Percentiles rank a stretch among this genome's conserved stretches.
These are phyloP conservation scores for Colletotrichum siamense DNA, from an alignment of 2,329 filamentous ascomycete species.

Conservation along the genomic window DNA sequence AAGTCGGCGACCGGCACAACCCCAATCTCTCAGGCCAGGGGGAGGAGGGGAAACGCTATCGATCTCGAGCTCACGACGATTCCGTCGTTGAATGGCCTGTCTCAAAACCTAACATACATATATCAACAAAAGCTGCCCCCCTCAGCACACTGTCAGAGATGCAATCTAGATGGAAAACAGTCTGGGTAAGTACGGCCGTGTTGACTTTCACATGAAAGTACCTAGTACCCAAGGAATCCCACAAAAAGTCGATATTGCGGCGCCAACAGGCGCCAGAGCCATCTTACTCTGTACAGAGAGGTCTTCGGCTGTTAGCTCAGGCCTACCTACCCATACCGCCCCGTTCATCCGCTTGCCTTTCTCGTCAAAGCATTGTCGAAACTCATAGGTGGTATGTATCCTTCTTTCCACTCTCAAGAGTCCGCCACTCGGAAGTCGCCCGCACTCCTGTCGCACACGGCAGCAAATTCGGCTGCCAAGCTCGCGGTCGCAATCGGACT, in stretches of 20 bases:
- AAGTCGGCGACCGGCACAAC: background rate
- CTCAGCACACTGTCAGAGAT: background rate
- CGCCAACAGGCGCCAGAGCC: background rate
- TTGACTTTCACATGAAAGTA: background rate
- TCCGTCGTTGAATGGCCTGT: background rate
- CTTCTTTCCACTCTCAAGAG: background rate
- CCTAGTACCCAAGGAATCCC: background rate
- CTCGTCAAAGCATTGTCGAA: background rate
- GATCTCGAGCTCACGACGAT: background rate
- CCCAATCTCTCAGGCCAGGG: background rate
- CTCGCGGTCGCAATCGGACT: background rate
- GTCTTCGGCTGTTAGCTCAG: background rate
- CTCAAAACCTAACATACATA: background rate
- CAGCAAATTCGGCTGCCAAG: background rate
- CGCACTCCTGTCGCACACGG: background rate
- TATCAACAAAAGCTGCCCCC: background rate
- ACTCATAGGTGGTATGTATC: background rate
- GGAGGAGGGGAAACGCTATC: background rate
- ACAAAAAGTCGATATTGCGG: background rate
- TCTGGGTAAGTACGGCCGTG: background rate
- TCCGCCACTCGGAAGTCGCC: background rate
- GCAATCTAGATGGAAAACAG: background rate
- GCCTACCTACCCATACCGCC: background rate
- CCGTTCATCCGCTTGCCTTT: background rate
- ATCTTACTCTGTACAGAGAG: background rate